Evolutionary conservation across 768 basidiomycete species (phyloP).

Genomic region (Leccinum uliginosum): DNA sequence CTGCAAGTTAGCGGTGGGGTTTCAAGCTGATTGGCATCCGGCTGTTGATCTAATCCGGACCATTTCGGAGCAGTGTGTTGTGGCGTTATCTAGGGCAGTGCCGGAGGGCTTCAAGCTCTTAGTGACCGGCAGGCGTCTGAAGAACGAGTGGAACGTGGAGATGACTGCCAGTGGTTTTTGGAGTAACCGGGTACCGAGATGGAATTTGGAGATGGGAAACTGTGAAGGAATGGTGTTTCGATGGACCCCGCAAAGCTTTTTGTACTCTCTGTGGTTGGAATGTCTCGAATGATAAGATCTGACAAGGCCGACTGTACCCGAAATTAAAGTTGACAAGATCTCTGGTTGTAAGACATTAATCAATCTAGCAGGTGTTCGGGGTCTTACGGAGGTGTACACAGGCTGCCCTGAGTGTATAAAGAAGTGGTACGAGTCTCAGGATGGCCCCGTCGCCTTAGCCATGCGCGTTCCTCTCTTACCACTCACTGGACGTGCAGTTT

Average conservation of each 20-base stretch:
- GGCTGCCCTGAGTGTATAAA: not conserved
- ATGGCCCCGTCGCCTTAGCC: not conserved
- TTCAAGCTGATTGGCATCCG: not conserved
- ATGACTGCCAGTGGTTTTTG: not conserved
- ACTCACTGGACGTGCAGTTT: slow-evolving; percentile 67
- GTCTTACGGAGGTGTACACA: slow-evolving; percentile 12
- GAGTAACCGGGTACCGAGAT: not conserved
- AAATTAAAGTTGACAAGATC: not conserved
- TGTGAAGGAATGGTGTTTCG: not conserved
- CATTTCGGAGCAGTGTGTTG: not conserved
- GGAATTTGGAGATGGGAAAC: not conserved
- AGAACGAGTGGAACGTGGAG: not conserved
- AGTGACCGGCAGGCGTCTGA: not conserved
- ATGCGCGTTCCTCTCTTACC: slow-evolving; percentile 65
- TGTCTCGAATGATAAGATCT: not conserved
- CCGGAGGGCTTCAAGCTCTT: not conserved
- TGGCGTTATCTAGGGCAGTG: not conserved
- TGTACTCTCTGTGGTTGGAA: not conserved
- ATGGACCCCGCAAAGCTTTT: not conserved
- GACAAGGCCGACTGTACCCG: not conserved
- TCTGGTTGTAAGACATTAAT: not conserved
- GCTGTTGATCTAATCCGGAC: not conserved
- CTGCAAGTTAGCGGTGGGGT: not conserved
- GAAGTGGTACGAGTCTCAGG: slow-evolving; percentile 25
- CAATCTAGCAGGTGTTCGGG: slow-evolving; percentile 16